These are phyloP conservation scores for Austroboletus eburneus DNA, from an alignment of 768 basidiomycete genomes.

Conservation along the genomic window DNA sequence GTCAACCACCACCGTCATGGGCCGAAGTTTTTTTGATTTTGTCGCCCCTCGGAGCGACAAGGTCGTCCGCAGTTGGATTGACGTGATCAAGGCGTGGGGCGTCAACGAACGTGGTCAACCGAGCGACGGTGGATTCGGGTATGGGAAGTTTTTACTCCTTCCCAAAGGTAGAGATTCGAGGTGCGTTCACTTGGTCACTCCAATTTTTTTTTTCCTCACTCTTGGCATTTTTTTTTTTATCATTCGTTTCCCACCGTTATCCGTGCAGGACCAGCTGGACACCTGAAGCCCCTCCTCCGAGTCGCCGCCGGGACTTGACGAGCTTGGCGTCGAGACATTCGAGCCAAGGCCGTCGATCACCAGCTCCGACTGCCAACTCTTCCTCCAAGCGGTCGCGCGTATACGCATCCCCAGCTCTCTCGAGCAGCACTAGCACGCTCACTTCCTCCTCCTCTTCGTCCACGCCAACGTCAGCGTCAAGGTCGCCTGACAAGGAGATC, in stretches of 20 bases:
- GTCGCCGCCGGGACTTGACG: conserved; percentile 30
- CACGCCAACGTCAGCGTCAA: not conserved
- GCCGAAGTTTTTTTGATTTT: conserved; percentile 73
- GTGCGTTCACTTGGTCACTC: conserved; percentile 20
- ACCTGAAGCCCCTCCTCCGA: conserved; percentile 24
- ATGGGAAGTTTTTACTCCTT: conserved; percentile 61
- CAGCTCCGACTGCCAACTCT: not conserved
- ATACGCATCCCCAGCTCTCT: not conserved
- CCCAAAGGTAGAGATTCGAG: conserved; percentile 59
- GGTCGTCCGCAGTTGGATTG: conserved; percentile 69
- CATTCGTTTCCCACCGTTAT: conserved; percentile 1
- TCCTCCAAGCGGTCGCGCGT: conserved; percentile 10
- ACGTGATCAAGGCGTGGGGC: conserved; percentile 76
- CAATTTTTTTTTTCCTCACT: not conserved
- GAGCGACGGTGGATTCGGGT: conserved; percentile 81
- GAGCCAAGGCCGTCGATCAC: conserved; percentile 12
- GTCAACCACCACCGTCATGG: conserved; percentile 52
- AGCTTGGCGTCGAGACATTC: conserved; percentile 7
- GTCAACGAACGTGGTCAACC: conserved; percentile 82
- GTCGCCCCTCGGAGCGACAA: conserved; percentile 60
- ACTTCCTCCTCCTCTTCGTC: no score
- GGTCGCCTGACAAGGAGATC: conserved; percentile 33
- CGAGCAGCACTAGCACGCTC: not conserved
- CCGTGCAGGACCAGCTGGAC: conserved; percentile 22
- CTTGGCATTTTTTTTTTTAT: not conserved